Evolutionary conservation across 768 basidiomycete genomes (phyloP), one percentile per base, ranked within the genome.

Genomic region (Leucocoprinus leucothites): DNA sequence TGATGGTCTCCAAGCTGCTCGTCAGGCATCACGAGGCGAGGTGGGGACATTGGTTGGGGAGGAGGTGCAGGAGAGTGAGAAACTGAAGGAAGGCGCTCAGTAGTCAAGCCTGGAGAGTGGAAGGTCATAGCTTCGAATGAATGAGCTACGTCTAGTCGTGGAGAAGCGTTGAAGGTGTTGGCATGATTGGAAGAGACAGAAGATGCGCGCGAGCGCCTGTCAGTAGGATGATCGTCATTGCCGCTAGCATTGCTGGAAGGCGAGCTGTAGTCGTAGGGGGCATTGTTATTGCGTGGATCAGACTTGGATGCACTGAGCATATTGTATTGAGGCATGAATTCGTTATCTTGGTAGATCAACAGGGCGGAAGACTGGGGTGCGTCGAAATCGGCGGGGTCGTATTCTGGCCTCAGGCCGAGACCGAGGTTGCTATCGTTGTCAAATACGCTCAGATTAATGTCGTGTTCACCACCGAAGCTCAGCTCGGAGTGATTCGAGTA

Each of bases 381-480:
- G 71, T 91, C 89, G 75, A 82, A 91, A 53, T 90, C 85, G 25
- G 80, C 68, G 3, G 89, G 89, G 65, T 91, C 82, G 78, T 91
- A 91, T 26, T 83, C 85, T 50, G 64, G 68, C 69, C 62, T 57
- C 64, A 63, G 64, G 52, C 61, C 52, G 66, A 64, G 60, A 67
- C 67, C 58, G 59, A 66, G 44, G 68, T 67, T 55, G 54, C 24
- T 69, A 38, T 80, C 74, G 53, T 79, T 78, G 26, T 73, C 73
- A 38, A 86, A 80, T 57, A 87, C 66, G 50, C 68, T 69, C 51
- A 82, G 77, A 57, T 59, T 61, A 52, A 69, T 58, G 19, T 81
- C 80, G 28, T 73, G 68, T 9, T 78, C 80, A n/a, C 71, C 76
- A 62, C 74, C 73, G 53, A 77, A 79, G 55, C 71, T 74, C 18